Evolutionary conservation across 495 filamentous ascomycete genomes (phyloP), one percentile per base, ranked within the genome.

Genomic region (Schizothecium vesticola): DNA sequence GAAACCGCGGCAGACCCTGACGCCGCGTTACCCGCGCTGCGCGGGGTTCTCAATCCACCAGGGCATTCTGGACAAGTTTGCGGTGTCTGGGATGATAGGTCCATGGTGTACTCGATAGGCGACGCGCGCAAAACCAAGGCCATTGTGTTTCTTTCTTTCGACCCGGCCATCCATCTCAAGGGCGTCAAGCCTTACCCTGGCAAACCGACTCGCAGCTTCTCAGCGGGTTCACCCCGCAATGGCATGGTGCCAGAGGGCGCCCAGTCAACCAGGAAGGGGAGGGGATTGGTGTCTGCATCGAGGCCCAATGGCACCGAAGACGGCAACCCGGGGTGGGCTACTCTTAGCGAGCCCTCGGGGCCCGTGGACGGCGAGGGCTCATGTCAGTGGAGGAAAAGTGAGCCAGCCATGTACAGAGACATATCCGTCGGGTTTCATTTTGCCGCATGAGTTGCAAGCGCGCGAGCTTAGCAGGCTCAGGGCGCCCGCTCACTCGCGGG

Each of bases 71-170:
- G 84, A 3, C 77, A 81, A 26, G 76, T 91, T 7, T 73, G 80
- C 12, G 86, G 86, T 0, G 72, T 78, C 36, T 83, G 85, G 26
- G 88, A 91, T 62, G 89, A 91, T n/a, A 80, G 88, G 19, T 87
- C 87, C 13, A 74, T 89, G 5, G 79, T 90, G 4, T 86, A 89
- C 68, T 78, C 81, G 11, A 81, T 82, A 0, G 84, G 82, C 7
- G 73, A 79, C 0, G 64, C 73, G 6, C 73, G 74, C 23, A 79
- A 85, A 19, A 73, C 82, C 25, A 76, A 78, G 23, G 82, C 84
- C 0, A 71, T 92, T 31, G 77, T 91, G 9, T 81, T 90, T 51
- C 73, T 92, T 61, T 88, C 83, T 43, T 92, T 90, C 71, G 89
- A 92, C 70, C 85, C 89, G 0, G 70, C 80, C 11, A 71, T 80